Base-by-base conservation (phyloP, 2,329 filamentous ascomycete species). In the Cordyceps pruinosa region DNA sequence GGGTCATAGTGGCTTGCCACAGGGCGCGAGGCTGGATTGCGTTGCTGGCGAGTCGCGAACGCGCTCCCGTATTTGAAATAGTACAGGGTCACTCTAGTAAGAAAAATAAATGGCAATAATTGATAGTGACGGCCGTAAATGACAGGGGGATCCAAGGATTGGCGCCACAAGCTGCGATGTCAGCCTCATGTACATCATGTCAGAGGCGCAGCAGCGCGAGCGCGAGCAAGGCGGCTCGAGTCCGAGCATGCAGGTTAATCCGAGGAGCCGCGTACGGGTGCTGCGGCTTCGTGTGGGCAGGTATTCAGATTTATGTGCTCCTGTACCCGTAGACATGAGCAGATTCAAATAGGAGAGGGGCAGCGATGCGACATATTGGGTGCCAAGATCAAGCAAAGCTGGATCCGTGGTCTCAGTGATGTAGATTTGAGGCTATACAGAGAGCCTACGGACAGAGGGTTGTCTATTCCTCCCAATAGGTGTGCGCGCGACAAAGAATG, bases 211-310 rank as follows among this genome's bases (percentile, higher is more conserved):
- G 26, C 13, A 23, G 28, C 5, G 25, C 19, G n/a, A 46, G 30
- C 28, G 39, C 39, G 19, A n/a, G 30, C 25, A 17, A 9, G 4
- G 34, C n/a, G 32, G 10, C 21, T 35, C 42, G 52, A 47, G 52
- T 55, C 52, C 42, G 52, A 55, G 42, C 10, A 28, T 44, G 19
- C 13, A 34, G 30, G 19, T 35, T n/a, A 55, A 45, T 47, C 52
- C 41, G 52, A 46, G 41, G 28, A 53, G 28, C 50, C 41, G 39
- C 19, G 25, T 39, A 26, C 26, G 19, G 39, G 37, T 32, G 26
- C 17, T 23, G 39, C 44, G 50, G 50, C 50, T 44, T 50, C 8
- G 47, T 49, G 47, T 49, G 32, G 21, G 37, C 32, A 49, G 37
- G 9, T 17, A 15, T 21, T 37, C n/a, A 28, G 28, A 30, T 32